A percentile compares a stretch with the other conserved stretches of the same genome.
These are phyloP conservation scores for Lachancea lanzarotensis DNA, from an alignment of 805 yeast species.

Conservation along the genomic window DNA sequence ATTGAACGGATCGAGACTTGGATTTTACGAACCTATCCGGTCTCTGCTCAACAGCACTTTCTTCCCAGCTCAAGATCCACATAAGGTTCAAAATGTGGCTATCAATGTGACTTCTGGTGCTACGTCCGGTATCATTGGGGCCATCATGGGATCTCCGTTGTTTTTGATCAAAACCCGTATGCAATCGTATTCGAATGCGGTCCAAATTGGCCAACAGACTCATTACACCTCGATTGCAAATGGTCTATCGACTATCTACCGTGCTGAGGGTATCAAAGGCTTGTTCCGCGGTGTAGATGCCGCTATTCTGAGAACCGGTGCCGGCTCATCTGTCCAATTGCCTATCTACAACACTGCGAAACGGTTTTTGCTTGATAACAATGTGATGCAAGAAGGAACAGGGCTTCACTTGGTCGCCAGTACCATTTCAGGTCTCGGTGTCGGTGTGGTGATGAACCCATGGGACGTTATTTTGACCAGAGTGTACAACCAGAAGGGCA, in stretches of 20 bases:
- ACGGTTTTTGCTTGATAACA: slow-evolving; percentile 46
- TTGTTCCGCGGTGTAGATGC: slow-evolving; percentile 90
- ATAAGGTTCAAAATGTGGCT: slow-evolving; percentile 41
- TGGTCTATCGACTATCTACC: slow-evolving; percentile 59
- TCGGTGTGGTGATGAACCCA: slow-evolving; percentile 93
- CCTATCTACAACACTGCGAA: slow-evolving; percentile 84
- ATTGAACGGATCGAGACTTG: slow-evolving; percentile 89
- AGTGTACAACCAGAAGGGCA: slow-evolving; percentile 89
- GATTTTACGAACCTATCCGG: slow-evolving; percentile 87
- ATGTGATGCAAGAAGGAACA: slow-evolving; percentile 55
- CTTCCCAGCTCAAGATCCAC: slow-evolving; percentile 46
- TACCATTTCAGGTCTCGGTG: slow-evolving; percentile 82
- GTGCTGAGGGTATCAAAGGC: slow-evolving; percentile 74
- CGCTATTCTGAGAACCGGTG: slow-evolving; percentile 88
- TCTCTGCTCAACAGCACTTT: slow-evolving; percentile 47
- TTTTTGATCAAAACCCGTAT: slow-evolving; percentile 90
- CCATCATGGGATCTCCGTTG: slow-evolving; percentile 83
- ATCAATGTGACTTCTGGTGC: slow-evolving; percentile 79
- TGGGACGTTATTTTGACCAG: slow-evolving; percentile 94
- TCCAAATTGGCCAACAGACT: slow-evolving; percentile 86
- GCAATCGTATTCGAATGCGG: slow-evolving; percentile 75
- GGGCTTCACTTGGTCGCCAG: slow-evolving; percentile 66
- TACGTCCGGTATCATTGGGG: slow-evolving; percentile 82
- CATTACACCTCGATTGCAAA: slow-evolving; percentile 64
- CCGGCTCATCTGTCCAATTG: slow-evolving; percentile 91